A percentile compares a stretch with the other conserved stretches of the same genome.
phyloP scores from a whole-genome alignment of 345 rosid species.

The Aquilaria malaccensis region DNA sequence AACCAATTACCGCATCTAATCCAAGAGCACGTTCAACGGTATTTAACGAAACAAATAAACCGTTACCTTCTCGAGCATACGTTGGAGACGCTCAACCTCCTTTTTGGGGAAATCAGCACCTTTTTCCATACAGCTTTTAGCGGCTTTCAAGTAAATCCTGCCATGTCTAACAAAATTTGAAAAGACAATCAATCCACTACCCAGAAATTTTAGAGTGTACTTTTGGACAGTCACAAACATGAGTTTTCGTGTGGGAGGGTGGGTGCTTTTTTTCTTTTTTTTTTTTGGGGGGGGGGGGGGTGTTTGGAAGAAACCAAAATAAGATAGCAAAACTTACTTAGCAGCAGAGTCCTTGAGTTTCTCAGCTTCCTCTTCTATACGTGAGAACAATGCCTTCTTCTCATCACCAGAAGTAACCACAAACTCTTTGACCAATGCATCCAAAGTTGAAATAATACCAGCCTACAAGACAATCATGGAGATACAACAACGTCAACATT shows the following conservation, averaged over 20 bases:
- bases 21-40: neutral
- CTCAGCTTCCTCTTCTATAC: constrained; percentile 66
- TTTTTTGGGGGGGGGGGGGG: too few species aligned
- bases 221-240: neutral
- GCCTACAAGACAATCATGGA: constrained; percentile 40
- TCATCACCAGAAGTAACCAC: constrained; percentile 64
- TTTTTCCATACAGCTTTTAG: constrained; percentile 64
- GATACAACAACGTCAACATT: neutral
- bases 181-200: neutral
- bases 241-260: neutral
- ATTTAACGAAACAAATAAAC: neutral
- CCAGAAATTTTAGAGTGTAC: neutral
- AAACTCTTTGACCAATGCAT: constrained; percentile 75
- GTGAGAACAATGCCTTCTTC: constrained; percentile 59
- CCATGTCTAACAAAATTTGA: constrained; percentile 45
- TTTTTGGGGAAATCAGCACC: constrained; percentile 76
- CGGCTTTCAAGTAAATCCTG: constrained; percentile 71
- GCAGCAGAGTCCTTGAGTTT: constrained; percentile 59
- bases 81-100: constrained; percentile 72
- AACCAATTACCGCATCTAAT: neutral
- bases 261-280: too few species aligned
- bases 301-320: too few species aligned
- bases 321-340: constrained; percentile 30
- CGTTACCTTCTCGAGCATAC: constrained; percentile 75
- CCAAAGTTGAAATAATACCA: constrained; percentile 75